Percentiles rank a stretch among this genome's conserved stretches.
Conservation (phyloP, 176 grass and related monocot species). For the Melocanna baccifera region DNA sequence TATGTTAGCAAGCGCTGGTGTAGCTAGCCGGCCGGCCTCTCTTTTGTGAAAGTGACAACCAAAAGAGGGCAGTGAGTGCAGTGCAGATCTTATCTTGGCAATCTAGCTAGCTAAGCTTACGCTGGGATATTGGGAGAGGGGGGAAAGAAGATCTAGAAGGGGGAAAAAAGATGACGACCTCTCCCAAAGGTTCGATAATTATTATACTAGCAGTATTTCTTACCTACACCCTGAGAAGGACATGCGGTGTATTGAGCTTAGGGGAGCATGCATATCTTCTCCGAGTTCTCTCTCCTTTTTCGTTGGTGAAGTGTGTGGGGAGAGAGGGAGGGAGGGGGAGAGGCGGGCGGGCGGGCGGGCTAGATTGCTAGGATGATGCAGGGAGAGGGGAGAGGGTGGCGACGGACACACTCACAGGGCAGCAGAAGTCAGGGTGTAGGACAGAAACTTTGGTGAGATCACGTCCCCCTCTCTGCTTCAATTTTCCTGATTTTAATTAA, state of each 20-base stretch:
- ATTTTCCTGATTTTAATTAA: constrained; percentile 11
- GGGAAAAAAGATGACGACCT: background rate
- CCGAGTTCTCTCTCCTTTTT: background rate
- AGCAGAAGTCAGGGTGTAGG: constrained; percentile 38
- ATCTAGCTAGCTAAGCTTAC: constrained; percentile 50
- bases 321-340: too few species aligned
- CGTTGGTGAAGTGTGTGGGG: background rate
- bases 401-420: constrained; percentile 29
- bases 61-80: constrained; percentile 44
- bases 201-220: constrained; percentile 6
- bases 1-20: constrained; percentile 2
- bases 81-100: constrained; percentile 58
- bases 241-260: background rate
- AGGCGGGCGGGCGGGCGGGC: background rate
- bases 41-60: constrained; percentile 60
- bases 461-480: constrained; percentile 13
- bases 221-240: constrained; percentile 38
- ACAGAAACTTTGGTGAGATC: constrained; percentile 37
- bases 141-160: constrained; percentile 30
- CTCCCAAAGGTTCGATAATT: constrained; percentile 8
- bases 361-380: constrained; percentile 51
- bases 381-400: background rate
- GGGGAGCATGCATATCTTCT: background rate
- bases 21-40: constrained; percentile 24
- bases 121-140: background rate